Percentiles rank a stretch among this genome's conserved stretches.
phyloP scores from a whole-genome alignment of 2,329 filamentous ascomycete species.

The Aspergillus latus region DNA sequence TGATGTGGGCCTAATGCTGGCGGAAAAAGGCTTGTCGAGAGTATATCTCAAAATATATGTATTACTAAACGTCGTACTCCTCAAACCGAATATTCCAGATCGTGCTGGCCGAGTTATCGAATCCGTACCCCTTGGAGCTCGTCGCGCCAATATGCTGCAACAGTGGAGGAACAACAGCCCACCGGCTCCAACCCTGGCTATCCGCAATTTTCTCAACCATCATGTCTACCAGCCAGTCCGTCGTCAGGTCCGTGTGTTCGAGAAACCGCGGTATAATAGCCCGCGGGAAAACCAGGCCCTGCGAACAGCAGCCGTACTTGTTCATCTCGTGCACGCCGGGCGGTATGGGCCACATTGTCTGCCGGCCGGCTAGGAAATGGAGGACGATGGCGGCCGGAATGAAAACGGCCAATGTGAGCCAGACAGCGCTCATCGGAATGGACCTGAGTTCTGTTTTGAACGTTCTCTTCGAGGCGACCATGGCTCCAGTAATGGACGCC shows the following conservation, averaged over 20 bases:
- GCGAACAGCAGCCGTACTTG: slow-evolving; percentile 44
- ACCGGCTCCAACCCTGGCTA: slow-evolving; percentile 11
- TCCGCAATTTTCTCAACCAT: slow-evolving; percentile 20
- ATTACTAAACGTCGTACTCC: neutral
- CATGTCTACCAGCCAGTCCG: slow-evolving; percentile 20
- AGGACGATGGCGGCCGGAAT: slow-evolving; percentile 32
- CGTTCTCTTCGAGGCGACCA: slow-evolving; percentile 4
- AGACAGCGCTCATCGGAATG: slow-evolving; percentile 24
- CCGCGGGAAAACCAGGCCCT: slow-evolving; percentile 44
- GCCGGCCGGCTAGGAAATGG: slow-evolving; percentile 43
- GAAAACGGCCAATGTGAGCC: slow-evolving; percentile 27
- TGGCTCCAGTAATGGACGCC: slow-evolving; percentile 12
- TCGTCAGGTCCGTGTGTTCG: slow-evolving; percentile 13
- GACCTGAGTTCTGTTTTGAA: slow-evolving; percentile 13
- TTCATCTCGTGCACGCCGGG: slow-evolving; percentile 42
- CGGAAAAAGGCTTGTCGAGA: no score
- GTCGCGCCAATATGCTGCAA: slow-evolving; percentile 19
- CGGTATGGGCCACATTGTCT: slow-evolving; percentile 37
- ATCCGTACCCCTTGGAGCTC: slow-evolving; percentile 19
- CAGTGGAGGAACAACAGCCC: slow-evolving; percentile 15
- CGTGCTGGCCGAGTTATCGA: slow-evolving; percentile 15
- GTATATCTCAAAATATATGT: no score
- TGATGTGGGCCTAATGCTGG: no score
- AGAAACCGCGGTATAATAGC: slow-evolving; percentile 18
- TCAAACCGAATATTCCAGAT: slow-evolving; percentile 21